Conservation (phyloP, 352 stramenopile species). For the Chrysophaeum taylorii region DNA sequence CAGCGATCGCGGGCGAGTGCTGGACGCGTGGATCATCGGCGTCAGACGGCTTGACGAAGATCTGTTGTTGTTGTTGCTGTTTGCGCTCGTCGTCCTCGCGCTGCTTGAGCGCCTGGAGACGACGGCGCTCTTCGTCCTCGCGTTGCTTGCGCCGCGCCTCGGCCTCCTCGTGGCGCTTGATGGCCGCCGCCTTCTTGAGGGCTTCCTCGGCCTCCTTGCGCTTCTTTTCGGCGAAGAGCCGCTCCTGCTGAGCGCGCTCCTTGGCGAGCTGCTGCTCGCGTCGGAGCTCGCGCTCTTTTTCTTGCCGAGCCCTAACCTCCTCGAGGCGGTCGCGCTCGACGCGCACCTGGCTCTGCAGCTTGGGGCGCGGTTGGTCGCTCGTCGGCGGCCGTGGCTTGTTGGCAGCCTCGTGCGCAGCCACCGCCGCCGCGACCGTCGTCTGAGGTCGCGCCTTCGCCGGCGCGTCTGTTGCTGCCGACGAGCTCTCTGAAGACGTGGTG, state of each 20-base stretch:
- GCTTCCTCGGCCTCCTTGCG: constrained; percentile 1
- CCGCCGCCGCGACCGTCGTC: too few relatives aligned
- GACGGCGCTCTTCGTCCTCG: background rate
- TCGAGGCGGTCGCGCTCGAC: constrained; percentile 2
- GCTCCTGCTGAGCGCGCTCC: background rate
- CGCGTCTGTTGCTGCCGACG: too few relatives aligned
- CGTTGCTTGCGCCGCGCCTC: background rate
- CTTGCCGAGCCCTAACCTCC: background rate
- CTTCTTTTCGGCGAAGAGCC: background rate
- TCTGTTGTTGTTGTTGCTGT: too few relatives aligned
- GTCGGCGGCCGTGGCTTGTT: background rate
- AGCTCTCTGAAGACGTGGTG: too few relatives aligned
- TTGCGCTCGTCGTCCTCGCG: too few relatives aligned
- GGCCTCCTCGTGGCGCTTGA: constrained; percentile 4
- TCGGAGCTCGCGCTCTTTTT: background rate
- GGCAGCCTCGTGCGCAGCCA: too few relatives aligned
- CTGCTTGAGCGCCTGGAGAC: background rate
- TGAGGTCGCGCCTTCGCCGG: too few relatives aligned
- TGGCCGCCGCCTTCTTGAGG: background rate
- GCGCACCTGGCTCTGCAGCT: background rate
- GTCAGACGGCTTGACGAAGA: too few relatives aligned
- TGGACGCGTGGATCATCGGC: too few relatives aligned
- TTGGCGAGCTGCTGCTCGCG: background rate
- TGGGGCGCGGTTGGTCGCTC: background rate
- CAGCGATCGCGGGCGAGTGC: background rate